Base-by-base conservation (phyloP, 805 yeast species). In the Cyberlindnera petersonii region DNA sequence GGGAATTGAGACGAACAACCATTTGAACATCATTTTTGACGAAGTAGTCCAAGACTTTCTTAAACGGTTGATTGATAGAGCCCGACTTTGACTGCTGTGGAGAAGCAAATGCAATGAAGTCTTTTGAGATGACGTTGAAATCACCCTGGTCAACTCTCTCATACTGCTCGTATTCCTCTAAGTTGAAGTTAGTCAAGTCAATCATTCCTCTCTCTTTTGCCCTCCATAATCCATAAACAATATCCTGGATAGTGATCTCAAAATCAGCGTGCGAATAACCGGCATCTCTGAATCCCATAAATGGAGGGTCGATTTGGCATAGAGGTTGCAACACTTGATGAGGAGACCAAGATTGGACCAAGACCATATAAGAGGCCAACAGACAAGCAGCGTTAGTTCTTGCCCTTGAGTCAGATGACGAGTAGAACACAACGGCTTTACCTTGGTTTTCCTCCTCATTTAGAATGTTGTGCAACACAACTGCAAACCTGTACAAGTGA, bases 101-200 rank as follows among this genome's bases (percentile, higher is more conserved):
- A 2, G 97, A 88, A 5, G 98, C 98, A 72, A 93, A 93, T 22
- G 98, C 98, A 49, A 93, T 82, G 55, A 91, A 93, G 59, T 93
- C 95, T 45, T 93, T 91, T 3, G 96, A 85, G 33, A 93, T 69
- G 26, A 83, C 81, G 60, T 93, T 93, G 55, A 93, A 86, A 63
- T 93, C 98, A 46, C 98, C 98, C 61, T 89, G 93, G 58, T 93
- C 98, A 3, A 93, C 98, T 47, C 95, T 70, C 62, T 93, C 98
- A 57, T 86, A 89, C 55, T 79, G 84, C 61, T 93, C 98, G 60
- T 89, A 91, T 56, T 87, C 95, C 59, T 93, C 98, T 42, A 93
- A 69, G 57, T 89, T 86, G 66, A 93, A 91, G 21, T 74, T 69
- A 36, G 93, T 84, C 56, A 93, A 69, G 57, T 93, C 96, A 31